Evolutionary conservation across 1,284 basidiomycete species (phyloP).

Genomic region (Cryptococcus sp.): DNA sequence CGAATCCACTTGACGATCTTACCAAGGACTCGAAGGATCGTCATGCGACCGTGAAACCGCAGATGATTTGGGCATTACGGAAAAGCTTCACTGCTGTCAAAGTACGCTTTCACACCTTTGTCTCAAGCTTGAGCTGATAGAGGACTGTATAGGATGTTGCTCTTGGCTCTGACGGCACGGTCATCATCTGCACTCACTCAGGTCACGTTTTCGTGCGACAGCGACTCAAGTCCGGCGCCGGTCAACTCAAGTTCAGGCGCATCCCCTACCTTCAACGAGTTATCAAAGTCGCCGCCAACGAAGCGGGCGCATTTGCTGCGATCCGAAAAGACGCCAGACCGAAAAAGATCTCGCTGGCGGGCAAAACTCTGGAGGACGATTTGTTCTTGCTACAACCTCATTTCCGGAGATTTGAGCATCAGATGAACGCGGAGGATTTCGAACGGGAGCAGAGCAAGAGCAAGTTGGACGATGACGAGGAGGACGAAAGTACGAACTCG

Average conservation of each 20-base stretch:
- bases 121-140: not conserved
- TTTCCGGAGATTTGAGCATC: conserved; percentile 48
- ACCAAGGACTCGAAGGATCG: conserved; percentile 48
- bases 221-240: conserved; percentile 58
- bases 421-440: conserved; percentile 49
- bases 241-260: conserved; percentile 77
- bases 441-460: conserved; percentile 24
- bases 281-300: conserved; percentile 80
- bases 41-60: conserved; percentile 67
- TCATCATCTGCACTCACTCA: conserved; percentile 90
- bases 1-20: conserved; percentile 54
- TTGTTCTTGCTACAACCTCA: conserved; percentile 66
- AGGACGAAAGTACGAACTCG: conserved; percentile 50
- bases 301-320: conserved; percentile 85
- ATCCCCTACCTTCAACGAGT: conserved; percentile 82
- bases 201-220: conserved; percentile 89
- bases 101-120: conserved; percentile 51
- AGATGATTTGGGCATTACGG: conserved; percentile 86
- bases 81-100: conserved; percentile 83
- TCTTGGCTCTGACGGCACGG: conserved; percentile 80
- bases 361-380: conserved; percentile 68
- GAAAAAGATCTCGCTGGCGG: conserved; percentile 62
- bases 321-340: conserved; percentile 73
- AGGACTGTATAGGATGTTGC: conserved; percentile 71
- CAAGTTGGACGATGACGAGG: conserved; percentile 40